Percentiles rank a stretch among this genome's conserved stretches.
Evolutionary conservation across 1,139 yeast genomes (phyloP).

Genomic region (Meyerozyma guilliermondii): DNA sequence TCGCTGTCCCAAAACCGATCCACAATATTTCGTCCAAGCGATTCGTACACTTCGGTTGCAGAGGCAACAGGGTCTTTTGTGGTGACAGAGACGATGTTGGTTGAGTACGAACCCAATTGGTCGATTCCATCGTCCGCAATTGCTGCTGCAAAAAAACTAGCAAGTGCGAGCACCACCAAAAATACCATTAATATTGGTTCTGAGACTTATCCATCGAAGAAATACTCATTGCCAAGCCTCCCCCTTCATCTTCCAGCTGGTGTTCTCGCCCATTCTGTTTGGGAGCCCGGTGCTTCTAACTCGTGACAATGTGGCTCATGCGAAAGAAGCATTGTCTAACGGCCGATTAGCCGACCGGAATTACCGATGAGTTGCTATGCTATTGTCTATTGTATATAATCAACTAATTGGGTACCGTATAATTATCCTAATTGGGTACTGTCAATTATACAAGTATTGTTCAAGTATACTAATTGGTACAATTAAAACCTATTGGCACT

Average conservation of each 20-base stretch:
- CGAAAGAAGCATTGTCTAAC: neutral
- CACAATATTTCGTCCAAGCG: neutral
- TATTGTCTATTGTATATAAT: neutral
- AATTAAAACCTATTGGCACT: too few relatives aligned
- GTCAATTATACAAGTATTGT: too few relatives aligned
- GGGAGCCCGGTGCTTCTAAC: neutral
- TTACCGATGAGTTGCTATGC: neutral
- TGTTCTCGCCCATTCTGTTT: neutral
- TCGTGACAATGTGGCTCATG: neutral
- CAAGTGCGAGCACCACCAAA: neutral
- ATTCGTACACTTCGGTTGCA: neutral
- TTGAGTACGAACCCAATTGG: slow-evolving; percentile 8
- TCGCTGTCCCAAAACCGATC: neutral
- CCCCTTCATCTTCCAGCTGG: neutral
- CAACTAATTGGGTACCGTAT: too few relatives aligned
- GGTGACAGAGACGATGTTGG: slow-evolving; percentile 12
- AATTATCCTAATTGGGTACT: too few relatives aligned
- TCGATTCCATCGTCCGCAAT: slow-evolving; percentile 9
- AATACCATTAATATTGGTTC: neutral
- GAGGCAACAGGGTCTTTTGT: slow-evolving; percentile 6
- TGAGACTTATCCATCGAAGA: too few relatives aligned
- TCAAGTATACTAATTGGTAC: too few relatives aligned
- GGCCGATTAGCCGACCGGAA: too few relatives aligned
- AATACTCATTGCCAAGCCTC: neutral
- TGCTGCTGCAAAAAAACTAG: slow-evolving; percentile 13